phyloP scores from a whole-genome alignment of 208 protist species.

The Acanthamoeba royreba region DNA sequence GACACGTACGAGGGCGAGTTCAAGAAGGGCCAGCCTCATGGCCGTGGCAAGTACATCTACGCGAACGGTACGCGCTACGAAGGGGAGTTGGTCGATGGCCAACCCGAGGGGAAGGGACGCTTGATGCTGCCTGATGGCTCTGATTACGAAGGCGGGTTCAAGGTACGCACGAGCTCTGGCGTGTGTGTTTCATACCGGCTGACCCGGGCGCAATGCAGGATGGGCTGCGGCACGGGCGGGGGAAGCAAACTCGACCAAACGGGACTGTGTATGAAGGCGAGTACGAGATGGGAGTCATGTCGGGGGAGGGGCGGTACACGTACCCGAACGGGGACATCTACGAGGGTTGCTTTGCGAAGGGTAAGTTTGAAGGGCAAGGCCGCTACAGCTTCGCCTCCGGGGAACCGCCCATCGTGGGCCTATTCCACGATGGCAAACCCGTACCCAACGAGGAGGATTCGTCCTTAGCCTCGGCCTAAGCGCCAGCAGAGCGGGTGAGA shows the following conservation, averaged over 20 bases:
- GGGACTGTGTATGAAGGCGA: not conserved
- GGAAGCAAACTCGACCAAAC: not conserved
- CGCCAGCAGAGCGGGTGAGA: no score
- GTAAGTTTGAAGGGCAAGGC: not conserved
- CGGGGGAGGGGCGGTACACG: not conserved
- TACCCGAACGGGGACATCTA: not conserved
- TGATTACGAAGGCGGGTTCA: not conserved
- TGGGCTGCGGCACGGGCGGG: not conserved
- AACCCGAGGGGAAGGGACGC: not conserved
- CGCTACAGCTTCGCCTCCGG: not conserved
- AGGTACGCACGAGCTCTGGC: no score
- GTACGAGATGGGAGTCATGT: not conserved
- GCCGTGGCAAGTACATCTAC: not conserved
- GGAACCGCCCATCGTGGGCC: not conserved
- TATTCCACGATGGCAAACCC: not conserved
- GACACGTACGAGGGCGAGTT: not conserved
- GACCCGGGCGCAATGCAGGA: no score
- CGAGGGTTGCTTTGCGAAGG: not conserved
- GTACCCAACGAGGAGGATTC: not conserved
- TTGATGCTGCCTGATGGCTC: not conserved
- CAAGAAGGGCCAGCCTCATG: not conserved
- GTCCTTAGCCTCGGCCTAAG: no score
- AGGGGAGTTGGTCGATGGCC: not conserved
- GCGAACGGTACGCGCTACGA: not conserved
- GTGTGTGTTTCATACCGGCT: no score